These are phyloP conservation scores for Trichoderma erinaceum DNA, from an alignment of 495 filamentous ascomycete species.

Conservation along the genomic window DNA sequence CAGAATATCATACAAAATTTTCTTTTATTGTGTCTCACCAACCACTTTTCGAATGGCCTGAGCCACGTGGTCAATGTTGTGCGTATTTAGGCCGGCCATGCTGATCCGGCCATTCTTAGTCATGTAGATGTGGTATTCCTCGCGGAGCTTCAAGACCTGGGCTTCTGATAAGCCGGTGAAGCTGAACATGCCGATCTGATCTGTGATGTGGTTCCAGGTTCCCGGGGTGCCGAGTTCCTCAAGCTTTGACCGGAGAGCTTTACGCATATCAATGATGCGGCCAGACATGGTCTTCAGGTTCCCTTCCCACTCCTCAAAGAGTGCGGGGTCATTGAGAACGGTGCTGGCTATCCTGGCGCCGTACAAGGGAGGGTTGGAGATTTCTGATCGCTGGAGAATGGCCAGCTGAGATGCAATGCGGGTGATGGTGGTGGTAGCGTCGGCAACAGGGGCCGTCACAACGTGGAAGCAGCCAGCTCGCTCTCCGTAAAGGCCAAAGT, in stretches of 20 bases:
- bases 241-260: slow-evolving; percentile 64
- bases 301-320: slow-evolving; percentile 93
- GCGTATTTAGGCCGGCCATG: slow-evolving; percentile 90
- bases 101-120: slow-evolving; percentile 97
- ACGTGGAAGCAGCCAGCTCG: slow-evolving; percentile 96
- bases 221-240: slow-evolving; percentile 81
- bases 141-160: slow-evolving; percentile 75
- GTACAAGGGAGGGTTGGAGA: slow-evolving; percentile 92
- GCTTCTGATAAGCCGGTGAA: slow-evolving; percentile 85
- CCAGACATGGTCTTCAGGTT: slow-evolving; percentile 92
- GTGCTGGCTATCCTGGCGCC: slow-evolving; percentile 80
- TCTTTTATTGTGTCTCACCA: background rate
- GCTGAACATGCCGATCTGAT: slow-evolving; percentile 99
- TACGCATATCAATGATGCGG: slow-evolving; percentile 85
- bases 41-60: slow-evolving; percentile 83
- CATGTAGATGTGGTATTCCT: slow-evolving; percentile 90
- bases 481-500: slow-evolving; percentile 97
- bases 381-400: slow-evolving; percentile 93
- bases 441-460: slow-evolving; percentile 64
- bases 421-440: slow-evolving; percentile 54
- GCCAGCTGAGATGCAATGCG: slow-evolving; percentile 82
- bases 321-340: slow-evolving; percentile 70
- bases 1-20: background rate
- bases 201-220: slow-evolving; percentile 91
- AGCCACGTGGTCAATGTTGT: slow-evolving; percentile 89